phyloP scores from a whole-genome alignment of 2,329 filamentous ascomycete species.

The Cladorrhinum sp. region DNA sequence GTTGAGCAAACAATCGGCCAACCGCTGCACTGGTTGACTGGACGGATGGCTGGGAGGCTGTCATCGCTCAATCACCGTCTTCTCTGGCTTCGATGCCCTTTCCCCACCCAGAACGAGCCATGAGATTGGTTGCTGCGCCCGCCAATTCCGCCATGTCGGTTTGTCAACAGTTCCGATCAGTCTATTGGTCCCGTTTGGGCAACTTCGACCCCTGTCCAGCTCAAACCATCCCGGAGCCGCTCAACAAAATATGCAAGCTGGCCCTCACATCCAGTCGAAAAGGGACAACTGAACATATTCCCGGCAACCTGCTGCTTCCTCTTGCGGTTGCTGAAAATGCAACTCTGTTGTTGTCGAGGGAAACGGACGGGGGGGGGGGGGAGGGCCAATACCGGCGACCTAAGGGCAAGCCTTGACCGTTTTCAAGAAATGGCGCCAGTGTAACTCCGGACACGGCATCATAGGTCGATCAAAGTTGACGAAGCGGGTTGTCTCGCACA shows the following conservation, averaged over 20 bases:
- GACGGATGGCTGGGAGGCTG: neutral
- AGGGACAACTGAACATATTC: neutral
- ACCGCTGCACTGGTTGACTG: neutral
- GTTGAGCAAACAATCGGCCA: neutral
- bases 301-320: neutral
- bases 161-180: neutral
- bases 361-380: neutral
- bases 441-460: neutral
- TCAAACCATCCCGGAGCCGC: conserved; percentile 6
- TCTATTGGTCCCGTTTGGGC: neutral
- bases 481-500: neutral
- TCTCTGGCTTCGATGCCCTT: neutral
- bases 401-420: neutral
- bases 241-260: neutral
- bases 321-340: neutral
- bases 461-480: neutral
- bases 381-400: neutral
- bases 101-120: neutral
- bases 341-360: neutral
- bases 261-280: neutral
- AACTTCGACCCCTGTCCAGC: conserved; percentile 5
- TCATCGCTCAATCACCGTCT: neutral
- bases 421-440: neutral
- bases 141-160: neutral
- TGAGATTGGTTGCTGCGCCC: neutral